A percentile compares a stretch with the other conserved stretches of the same genome.
These are phyloP conservation scores for Schizopora paradoxa DNA, from an alignment of 1,284 basidiomycete species.

Conservation along the genomic window DNA sequence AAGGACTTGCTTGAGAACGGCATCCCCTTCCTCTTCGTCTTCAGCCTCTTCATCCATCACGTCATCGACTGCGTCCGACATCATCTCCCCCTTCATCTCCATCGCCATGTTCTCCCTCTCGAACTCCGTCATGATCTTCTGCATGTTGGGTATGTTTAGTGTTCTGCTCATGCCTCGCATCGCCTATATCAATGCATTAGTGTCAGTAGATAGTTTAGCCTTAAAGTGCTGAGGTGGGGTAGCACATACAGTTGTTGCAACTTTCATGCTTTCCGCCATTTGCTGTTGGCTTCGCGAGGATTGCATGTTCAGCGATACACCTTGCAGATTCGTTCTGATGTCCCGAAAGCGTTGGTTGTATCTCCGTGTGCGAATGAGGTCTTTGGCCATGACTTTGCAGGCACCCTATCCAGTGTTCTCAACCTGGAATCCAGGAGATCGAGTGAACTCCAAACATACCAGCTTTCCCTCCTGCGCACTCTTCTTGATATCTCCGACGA, in stretches of 20 bases:
- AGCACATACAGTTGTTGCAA: conserved; percentile 81
- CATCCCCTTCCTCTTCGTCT: conserved; percentile 93
- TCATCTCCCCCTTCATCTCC: conserved; percentile 99
- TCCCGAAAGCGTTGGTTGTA: conserved; percentile 99
- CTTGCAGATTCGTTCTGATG: conserved; percentile 98
- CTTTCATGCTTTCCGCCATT: conserved; percentile 99
- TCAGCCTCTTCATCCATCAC: conserved; percentile 94
- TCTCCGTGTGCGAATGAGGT: conserved; percentile 90
- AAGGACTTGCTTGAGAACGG: conserved; percentile 92
- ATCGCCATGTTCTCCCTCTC: conserved; percentile 96
- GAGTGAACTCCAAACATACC: conserved; percentile 43
- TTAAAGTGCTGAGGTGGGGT: conserved; percentile 5
- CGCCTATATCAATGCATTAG: conserved; percentile 50
- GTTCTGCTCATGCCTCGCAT: conserved; percentile 98
- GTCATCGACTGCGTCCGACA: conserved; percentile 97
- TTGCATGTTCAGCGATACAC: conserved; percentile 93
- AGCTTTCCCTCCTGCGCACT: conserved; percentile 95
- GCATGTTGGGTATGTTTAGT: conserved; percentile 92
- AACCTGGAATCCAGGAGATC: background rate
- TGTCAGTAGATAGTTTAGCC: conserved; percentile 1
- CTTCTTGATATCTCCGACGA: conserved; percentile 92
- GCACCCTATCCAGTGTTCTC: conserved; percentile 60
- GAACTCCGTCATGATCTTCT: conserved; percentile 96
- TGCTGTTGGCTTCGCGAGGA: conserved; percentile 95
- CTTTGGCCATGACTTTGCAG: conserved; percentile 99